Evolutionary conservation across 148 eudicot species (phyloP).

Genomic region (Camellia japonica): DNA sequence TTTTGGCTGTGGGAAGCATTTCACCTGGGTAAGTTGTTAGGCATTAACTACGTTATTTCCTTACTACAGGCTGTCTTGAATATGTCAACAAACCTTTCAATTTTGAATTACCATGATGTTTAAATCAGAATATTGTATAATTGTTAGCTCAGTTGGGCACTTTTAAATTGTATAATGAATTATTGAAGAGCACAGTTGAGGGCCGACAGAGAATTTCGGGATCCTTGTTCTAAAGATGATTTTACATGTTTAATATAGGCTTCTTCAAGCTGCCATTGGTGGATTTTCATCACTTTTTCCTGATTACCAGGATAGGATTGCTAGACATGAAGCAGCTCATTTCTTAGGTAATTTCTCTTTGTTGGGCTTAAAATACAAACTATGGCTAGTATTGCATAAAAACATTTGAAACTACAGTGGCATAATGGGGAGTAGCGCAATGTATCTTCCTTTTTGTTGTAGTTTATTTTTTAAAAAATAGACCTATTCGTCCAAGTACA

Average conservation of each 20-base stretch:
- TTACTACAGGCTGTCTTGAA: not conserved
- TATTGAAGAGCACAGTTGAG: not conserved
- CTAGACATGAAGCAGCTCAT: constrained; percentile 97
- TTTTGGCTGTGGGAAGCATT: constrained; percentile 86
- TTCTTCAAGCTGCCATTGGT: constrained; percentile 92
- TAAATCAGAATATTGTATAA: not conserved
- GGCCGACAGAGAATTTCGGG: not conserved
- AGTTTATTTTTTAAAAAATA: not conserved
- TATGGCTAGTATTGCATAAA: not conserved
- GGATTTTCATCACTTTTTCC: constrained; percentile 76
- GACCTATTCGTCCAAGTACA: too few relatives aligned
- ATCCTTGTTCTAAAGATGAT: constrained; percentile 11
- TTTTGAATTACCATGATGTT: not conserved
- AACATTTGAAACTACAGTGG: not conserved
- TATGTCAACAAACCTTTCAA: not conserved
- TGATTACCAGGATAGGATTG: constrained; percentile 89
- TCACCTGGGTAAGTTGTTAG: constrained; percentile 79
- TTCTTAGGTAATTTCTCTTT: constrained; percentile 57
- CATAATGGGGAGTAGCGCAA: not conserved
- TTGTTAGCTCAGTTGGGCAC: not conserved
- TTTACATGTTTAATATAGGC: constrained; percentile 38
- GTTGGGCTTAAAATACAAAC: not conserved
- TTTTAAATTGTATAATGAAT: not conserved
- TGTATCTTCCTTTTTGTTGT: not conserved
- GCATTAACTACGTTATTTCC: not conserved